Evolutionary conservation across 2,329 filamentous ascomycete species (phyloP).

Genomic region (Fusarium anthophilum): DNA sequence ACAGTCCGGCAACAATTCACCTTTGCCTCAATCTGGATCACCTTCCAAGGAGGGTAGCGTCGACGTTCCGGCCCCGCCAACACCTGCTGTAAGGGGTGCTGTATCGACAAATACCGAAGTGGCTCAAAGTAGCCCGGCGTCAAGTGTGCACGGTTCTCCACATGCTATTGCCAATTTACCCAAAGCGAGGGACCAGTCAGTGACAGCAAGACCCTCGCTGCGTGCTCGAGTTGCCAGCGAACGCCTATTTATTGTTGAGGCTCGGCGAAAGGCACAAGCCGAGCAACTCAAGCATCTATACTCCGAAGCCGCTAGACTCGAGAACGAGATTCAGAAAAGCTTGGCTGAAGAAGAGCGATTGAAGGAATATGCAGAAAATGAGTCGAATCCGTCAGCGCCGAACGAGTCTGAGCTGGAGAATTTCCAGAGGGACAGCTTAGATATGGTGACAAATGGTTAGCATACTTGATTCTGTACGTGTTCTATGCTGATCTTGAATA

Average conservation of each 20-base stretch:
- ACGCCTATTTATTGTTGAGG: slow-evolving; percentile 50
- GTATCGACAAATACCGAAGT: neutral
- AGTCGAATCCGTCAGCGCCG: slow-evolving; percentile 15
- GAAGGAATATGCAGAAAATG: slow-evolving; percentile 40
- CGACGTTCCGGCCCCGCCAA: slow-evolving; percentile 16
- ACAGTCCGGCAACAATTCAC: slow-evolving; percentile 45
- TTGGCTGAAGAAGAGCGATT: slow-evolving; percentile 48
- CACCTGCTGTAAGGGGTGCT: neutral
- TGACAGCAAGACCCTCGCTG: slow-evolving; percentile 30
- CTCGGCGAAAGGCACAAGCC: slow-evolving; percentile 51
- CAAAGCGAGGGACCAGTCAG: slow-evolving; percentile 22
- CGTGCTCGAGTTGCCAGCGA: slow-evolving; percentile 50
- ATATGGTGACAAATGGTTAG: neutral
- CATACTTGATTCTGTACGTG: neutral
- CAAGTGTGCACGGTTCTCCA: slow-evolving; percentile 14
- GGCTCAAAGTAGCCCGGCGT: neutral
- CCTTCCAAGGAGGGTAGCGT: slow-evolving; percentile 42
- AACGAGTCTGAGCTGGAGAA: slow-evolving; percentile 27
- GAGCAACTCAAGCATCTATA: slow-evolving; percentile 58
- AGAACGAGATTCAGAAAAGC: slow-evolving; percentile 58
- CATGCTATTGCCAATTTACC: slow-evolving; percentile 10
- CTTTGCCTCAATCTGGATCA: slow-evolving; percentile 39
- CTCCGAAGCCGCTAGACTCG: slow-evolving; percentile 57
- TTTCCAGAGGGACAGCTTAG: slow-evolving; percentile 19
- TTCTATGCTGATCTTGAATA: slow-evolving; percentile 24